These are phyloP conservation scores for Cystobasidium tubakii DNA, from an alignment of 768 basidiomycete species.

Conservation along the genomic window DNA sequence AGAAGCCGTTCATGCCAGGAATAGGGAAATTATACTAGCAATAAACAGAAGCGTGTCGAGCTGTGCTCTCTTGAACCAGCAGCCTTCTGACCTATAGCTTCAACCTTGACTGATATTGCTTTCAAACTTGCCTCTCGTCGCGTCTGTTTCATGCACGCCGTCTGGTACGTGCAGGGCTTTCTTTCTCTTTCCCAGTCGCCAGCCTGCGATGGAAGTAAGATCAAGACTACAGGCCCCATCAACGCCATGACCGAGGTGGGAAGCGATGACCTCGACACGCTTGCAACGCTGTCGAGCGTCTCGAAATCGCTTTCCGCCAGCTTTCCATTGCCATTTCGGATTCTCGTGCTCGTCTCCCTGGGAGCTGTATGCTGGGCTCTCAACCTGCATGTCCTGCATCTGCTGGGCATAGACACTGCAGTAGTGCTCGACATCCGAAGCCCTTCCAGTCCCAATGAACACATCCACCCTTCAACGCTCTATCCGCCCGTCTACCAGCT, in stretches of 20 bases:
- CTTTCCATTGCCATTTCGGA: constrained; percentile 87
- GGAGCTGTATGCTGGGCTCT: constrained; percentile 87
- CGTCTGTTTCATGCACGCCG: neutral
- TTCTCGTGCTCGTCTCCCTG: constrained; percentile 64
- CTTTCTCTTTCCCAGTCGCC: neutral
- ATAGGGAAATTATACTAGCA: neutral
- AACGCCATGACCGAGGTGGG: neutral
- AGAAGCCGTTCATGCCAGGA: neutral
- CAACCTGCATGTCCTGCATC: constrained; percentile 77
- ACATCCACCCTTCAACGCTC: constrained; percentile 52
- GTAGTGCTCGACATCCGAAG: constrained; percentile 61
- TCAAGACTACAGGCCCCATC: neutral
- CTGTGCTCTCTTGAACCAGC: neutral
- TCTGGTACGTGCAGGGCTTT: neutral
- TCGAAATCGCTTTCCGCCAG: constrained; percentile 25
- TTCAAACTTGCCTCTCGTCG: neutral
- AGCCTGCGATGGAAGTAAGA: neutral
- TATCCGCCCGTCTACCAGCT: constrained; percentile 55
- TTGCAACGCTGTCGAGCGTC: constrained; percentile 6
- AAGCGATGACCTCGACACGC: neutral
- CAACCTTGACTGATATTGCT: neutral
- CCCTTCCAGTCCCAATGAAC: constrained; percentile 28
- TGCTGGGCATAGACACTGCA: constrained; percentile 67
- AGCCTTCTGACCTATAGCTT: neutral
- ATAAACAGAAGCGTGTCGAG: neutral